These are phyloP conservation scores for Lactarius quietus DNA, from an alignment of 768 basidiomycete genomes.

Conservation along the genomic window DNA sequence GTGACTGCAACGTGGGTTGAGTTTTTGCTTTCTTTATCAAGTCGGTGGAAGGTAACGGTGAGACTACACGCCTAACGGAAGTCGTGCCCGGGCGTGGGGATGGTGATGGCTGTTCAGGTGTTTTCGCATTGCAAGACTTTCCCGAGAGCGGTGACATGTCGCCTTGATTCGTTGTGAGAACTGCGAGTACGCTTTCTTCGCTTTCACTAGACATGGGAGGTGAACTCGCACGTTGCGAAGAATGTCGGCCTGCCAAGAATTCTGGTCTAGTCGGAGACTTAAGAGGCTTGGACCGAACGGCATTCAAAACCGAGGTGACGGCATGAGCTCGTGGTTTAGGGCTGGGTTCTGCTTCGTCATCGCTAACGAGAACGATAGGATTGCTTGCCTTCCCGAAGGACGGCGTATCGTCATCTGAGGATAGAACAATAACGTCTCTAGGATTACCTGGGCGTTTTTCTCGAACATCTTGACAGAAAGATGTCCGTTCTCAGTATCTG, in stretches of 20 bases:
- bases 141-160: neutral
- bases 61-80: neutral
- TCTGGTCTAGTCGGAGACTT: constrained; percentile 2
- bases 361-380: constrained; percentile 21
- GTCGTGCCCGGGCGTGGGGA: neutral
- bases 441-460: neutral
- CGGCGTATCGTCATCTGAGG: constrained; percentile 12
- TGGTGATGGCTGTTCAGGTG: neutral
- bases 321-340: neutral
- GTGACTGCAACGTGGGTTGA: neutral
- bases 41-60: neutral
- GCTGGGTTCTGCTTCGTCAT: constrained; percentile 6
- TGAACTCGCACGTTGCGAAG: neutral
- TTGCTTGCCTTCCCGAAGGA: constrained; percentile 13
- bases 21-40: neutral
- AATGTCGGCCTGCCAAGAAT: neutral
- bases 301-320: neutral
- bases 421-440: constrained; percentile 13
- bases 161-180: neutral
- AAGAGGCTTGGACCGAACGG: neutral
- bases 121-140: neutral
- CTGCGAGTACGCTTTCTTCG: neutral
- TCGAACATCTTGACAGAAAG: constrained; percentile 3
- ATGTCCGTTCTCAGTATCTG: neutral
- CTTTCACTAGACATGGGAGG: neutral